A percentile compares a stretch with the other conserved stretches of the same genome.
These are phyloP conservation scores for Mucor piriformis DNA, from an alignment of 371 early-diverging fungal species.

Conservation along the genomic window DNA sequence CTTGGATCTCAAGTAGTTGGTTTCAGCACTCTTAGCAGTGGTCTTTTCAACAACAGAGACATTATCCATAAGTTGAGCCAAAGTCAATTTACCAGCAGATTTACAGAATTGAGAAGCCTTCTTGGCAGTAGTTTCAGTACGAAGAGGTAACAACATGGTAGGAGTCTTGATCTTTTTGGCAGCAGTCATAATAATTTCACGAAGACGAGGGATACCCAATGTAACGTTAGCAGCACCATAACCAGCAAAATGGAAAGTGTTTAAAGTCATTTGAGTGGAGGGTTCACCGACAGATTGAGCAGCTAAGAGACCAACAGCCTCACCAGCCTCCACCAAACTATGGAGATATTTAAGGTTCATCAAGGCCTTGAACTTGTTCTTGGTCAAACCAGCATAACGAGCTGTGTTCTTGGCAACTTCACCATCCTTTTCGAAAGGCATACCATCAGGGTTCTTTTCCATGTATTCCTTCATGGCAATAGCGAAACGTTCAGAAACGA, in stretches of 20 bases:
- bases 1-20: conserved; percentile 61
- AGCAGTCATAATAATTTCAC: conserved; percentile 99
- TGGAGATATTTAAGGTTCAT: conserved; percentile 95
- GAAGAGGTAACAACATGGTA: conserved; percentile 88
- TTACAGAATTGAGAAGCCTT: conserved; percentile 67
- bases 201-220: conserved; percentile 99
- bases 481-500: conserved; percentile 87
- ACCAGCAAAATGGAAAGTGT: conserved; percentile 99
- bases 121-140: conserved; percentile 61
- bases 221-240: conserved; percentile 99
- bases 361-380: conserved; percentile 81
- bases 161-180: conserved; percentile 96
- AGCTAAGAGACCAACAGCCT: conserved; percentile 98
- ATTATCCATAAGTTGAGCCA: conserved; percentile 83
- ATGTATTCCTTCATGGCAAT: conserved; percentile 71
- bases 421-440: conserved; percentile 56
- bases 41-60: conserved; percentile 74
- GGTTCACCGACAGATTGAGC: conserved; percentile 99
- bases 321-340: conserved; percentile 97
- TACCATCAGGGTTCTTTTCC: conserved; percentile 66
- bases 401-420: conserved; percentile 57
- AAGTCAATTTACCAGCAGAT: conserved; percentile 65
- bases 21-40: conserved; percentile 52
- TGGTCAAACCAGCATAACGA: conserved; percentile 57
- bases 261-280: conserved; percentile 99